A percentile compares a stretch with the other conserved stretches of the same genome.
Conservation (phyloP, 176 grass and related monocot species). For the Bromus sterilis region DNA sequence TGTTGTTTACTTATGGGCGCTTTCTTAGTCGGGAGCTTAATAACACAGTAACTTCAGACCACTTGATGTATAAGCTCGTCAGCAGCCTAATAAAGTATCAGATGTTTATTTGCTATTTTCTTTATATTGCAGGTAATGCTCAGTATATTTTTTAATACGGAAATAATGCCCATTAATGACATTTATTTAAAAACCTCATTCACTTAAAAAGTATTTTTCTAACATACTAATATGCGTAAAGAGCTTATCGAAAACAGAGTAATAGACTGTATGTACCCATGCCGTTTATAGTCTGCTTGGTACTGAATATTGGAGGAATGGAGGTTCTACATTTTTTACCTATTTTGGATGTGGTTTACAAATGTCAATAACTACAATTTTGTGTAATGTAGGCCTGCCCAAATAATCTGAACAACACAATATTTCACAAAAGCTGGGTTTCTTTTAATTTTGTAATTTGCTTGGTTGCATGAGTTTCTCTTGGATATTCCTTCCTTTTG, state of each 20-base stretch:
- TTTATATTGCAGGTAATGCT: constrained; percentile 92
- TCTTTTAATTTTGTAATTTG: not conserved
- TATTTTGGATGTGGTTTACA: constrained; percentile 6
- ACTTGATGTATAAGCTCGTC: constrained; percentile 80
- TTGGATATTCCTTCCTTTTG: not conserved
- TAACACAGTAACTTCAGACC: constrained; percentile 91
- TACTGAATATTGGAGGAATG: not conserved
- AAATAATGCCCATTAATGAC: not conserved
- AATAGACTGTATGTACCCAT: not conserved
- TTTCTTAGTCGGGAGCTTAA: constrained; percentile 94
- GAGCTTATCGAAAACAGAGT: not conserved
- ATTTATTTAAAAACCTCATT: not conserved
- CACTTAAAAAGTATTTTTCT: not conserved
- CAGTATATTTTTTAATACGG: constrained; percentile 14
- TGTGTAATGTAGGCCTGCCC: not conserved
- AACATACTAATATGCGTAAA: not conserved
- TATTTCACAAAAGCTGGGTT: not conserved
- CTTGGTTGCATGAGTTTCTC: constrained; percentile 1
- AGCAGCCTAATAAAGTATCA: constrained; percentile 94
- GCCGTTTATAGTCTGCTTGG: not conserved
- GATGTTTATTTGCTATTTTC: constrained; percentile 99
- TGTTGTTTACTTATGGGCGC: constrained; percentile 96
- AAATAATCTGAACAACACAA: not conserved
- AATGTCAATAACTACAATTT: not conserved
- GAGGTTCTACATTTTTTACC: not conserved